phyloP scores from a whole-genome alignment of 345 rosid species.

The Microcos paniculata region DNA sequence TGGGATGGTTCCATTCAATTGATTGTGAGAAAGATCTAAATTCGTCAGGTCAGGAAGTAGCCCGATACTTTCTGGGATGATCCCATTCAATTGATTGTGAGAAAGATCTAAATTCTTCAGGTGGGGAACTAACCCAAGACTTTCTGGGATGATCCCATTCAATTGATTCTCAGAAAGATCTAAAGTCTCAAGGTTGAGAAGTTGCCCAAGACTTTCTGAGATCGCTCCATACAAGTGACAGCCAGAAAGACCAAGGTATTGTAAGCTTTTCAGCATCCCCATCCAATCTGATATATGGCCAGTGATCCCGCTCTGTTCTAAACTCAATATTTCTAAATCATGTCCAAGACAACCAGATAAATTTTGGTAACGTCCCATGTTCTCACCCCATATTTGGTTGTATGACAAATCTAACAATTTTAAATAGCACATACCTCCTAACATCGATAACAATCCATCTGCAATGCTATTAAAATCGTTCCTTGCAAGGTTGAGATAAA shows the following conservation, averaged over 20 bases:
- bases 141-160: not conserved
- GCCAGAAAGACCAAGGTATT: too few species aligned
- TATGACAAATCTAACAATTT: not conserved
- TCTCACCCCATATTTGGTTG: constrained; percentile 19
- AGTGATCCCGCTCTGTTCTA: not conserved
- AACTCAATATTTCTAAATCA: constrained; percentile 8
- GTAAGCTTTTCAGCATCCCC: not conserved
- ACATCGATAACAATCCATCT: constrained; percentile 10
- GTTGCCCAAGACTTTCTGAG: not conserved
- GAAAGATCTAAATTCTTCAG: not conserved
- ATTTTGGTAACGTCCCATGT: not conserved
- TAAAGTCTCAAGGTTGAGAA: not conserved
- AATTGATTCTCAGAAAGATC: not conserved
- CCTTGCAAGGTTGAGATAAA: not conserved
- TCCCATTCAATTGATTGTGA: not conserved
- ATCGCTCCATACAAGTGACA: too few species aligned
- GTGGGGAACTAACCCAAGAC: not conserved
- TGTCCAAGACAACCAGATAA: constrained; percentile 6
- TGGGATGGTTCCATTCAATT: too few species aligned
- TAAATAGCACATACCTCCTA: constrained; percentile 16
- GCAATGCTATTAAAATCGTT: not conserved
- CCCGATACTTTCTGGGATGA: not conserved
- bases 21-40: not conserved
- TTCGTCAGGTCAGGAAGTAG: not conserved
- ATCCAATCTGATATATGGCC: too few species aligned